Conservation (phyloP, 169 alveolate species). For the Eimeria brunetti region DNA sequence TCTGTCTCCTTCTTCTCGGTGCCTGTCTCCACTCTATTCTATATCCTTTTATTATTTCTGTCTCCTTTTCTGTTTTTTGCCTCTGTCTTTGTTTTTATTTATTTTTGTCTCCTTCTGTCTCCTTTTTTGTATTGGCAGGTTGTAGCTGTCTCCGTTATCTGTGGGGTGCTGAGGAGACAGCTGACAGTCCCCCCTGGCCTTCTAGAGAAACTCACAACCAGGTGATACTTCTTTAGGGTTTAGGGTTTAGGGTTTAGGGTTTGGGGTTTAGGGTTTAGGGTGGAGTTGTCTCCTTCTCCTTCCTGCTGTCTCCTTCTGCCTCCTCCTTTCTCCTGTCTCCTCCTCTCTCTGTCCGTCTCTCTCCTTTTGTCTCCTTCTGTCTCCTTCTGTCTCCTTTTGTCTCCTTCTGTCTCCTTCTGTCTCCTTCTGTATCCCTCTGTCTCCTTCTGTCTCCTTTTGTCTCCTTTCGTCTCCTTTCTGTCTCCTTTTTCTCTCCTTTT, state of each 20-base stretch:
- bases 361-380: neutral
- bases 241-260: neutral
- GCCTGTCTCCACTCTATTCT: neutral
- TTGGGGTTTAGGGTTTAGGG: neutral
- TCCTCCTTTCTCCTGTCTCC: neutral
- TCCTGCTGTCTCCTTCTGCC: neutral
- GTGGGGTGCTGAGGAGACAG: constrained; percentile 28
- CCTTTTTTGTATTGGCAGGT: neutral
- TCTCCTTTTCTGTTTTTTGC: neutral
- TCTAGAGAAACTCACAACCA: neutral
- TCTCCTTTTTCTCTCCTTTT: too few relatives aligned
- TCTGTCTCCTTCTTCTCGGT: neutral
- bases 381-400: neutral
- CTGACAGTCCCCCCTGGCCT: neutral
- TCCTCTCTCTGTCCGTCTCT: neutral
- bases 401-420: neutral
- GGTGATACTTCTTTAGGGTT: neutral
- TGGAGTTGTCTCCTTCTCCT: neutral
- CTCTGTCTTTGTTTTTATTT: neutral
- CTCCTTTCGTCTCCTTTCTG: too few relatives aligned
- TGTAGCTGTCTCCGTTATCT: neutral
- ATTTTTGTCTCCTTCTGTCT: neutral
- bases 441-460: too few relatives aligned
- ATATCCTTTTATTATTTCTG: neutral
- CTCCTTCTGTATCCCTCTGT: too few relatives aligned